Evolutionary conservation across 2,329 filamentous ascomycete genomes (phyloP).

Genomic region (Scorias spongiosa): DNA sequence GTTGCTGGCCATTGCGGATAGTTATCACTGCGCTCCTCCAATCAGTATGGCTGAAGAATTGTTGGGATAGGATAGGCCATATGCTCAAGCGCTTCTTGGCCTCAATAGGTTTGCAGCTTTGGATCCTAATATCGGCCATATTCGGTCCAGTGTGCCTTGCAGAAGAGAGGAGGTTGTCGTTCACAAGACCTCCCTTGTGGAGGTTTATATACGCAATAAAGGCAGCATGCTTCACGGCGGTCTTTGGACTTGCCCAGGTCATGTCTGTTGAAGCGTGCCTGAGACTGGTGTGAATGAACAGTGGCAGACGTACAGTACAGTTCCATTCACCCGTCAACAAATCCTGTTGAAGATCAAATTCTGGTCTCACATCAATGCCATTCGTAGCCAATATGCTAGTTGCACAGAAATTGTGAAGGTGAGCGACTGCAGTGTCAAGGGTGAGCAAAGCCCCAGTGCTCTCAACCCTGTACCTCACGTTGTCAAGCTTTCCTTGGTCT

Average conservation of each 20-base stretch:
- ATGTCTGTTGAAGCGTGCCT: constrained; percentile 37
- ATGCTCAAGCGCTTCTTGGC: constrained; percentile 6
- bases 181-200: constrained; percentile 56
- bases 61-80: constrained; percentile 2
- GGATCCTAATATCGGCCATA: constrained; percentile 8
- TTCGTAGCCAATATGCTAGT: constrained; percentile 37
- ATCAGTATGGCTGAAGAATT: neutral
- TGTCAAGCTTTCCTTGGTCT: constrained; percentile 35
- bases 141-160: constrained; percentile 15
- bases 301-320: constrained; percentile 56
- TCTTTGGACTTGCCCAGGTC: constrained; percentile 55
- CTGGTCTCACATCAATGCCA: constrained; percentile 50
- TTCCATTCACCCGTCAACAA: constrained; percentile 21
- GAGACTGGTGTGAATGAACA: constrained; percentile 48
- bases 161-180: constrained; percentile 59
- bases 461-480: constrained; percentile 25
- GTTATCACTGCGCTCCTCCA: constrained; percentile 3
- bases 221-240: constrained; percentile 65
- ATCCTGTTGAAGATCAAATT: constrained; percentile 38
- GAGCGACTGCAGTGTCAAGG: constrained; percentile 56
- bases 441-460: constrained; percentile 50
- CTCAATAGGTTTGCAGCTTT: constrained; percentile 13
- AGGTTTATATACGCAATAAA: constrained; percentile 65
- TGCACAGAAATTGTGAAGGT: constrained; percentile 69
- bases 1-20: neutral